Base-by-base conservation (phyloP, 1,139 yeast genomes). In the Blastobotrys proliferans region DNA sequence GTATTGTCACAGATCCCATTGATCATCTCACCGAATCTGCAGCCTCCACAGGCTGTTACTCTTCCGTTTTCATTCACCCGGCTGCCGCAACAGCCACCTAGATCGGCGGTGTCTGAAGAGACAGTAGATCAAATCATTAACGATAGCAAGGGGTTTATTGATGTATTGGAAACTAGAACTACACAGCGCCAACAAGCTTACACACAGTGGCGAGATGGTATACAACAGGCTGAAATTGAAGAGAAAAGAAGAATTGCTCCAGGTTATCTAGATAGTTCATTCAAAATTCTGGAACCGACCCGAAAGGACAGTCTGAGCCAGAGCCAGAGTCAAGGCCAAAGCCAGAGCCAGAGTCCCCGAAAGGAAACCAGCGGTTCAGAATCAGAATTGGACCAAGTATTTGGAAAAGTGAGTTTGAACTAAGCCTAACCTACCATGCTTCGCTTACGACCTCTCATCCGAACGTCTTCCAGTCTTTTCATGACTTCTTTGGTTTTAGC, bases 401-500 rank as follows among this genome's bases (percentile, higher is more conserved):
- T 51, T 45, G 55, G 54, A 14, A 43, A 40, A 21, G 51, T 45
- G 20, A n/a, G 31, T 10, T 18, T 44, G n/a, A 22, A 28, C 28
- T 34, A 39, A 13, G 8, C 18, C 22, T 57, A 84, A 10, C 97
- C 97, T 40, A 90, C 69, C 96, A 90, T 86, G 51, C 95, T 83
- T 63, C 98, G 75, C 73, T 92, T 92, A 54, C 99, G 74, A 1
- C 99, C 99, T 59, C 98, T 76, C 67, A 83, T 64, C 54, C 97
- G 71, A 1, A 92, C 98, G 41, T 84, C 94, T 44, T 81, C 86
- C 44, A 92, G 73, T 57, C 90, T 74, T 45, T 70, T 70, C 45
- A 77, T 54, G 1, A 83, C 76, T 49, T 84, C 94, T 41, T 75
- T 66, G 39, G 51, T 47, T 48, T 67, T 54, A 26, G 58, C 58